A percentile compares a stretch with the other conserved stretches of the same genome.
Conservation (phyloP, 306 rosid species). For the Trichosanthes cucumerina region DNA sequence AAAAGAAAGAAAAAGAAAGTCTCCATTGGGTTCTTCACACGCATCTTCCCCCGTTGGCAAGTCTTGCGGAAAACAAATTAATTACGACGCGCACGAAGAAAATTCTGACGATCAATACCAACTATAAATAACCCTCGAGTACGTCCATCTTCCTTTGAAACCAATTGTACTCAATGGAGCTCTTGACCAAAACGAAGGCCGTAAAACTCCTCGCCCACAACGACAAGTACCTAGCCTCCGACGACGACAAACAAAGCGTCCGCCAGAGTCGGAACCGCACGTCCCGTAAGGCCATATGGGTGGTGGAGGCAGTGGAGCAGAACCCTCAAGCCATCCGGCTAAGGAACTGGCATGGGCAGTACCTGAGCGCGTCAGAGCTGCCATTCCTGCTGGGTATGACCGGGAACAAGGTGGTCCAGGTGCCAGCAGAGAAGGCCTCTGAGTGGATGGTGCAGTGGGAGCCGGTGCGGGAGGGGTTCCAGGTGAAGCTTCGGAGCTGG, state of each 20-base stretch:
- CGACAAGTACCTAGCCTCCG: constrained; percentile 58
- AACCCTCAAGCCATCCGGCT: constrained; percentile 33
- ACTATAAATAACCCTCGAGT: not conserved
- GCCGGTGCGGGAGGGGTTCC: constrained; percentile 65
- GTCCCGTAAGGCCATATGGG: constrained; percentile 42
- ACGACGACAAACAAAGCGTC: constrained; percentile 27
- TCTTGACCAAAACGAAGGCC: constrained; percentile 35
- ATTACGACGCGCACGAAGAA: too few species aligned
- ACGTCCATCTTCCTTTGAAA: not conserved
- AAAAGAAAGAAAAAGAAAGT: not conserved
- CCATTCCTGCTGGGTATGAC: constrained; percentile 55
- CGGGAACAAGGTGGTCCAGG: constrained; percentile 38
- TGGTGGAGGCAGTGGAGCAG: constrained; percentile 36
- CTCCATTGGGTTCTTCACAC: not conserved
- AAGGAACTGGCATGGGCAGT: constrained; percentile 48
- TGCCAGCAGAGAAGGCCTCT: constrained; percentile 3
- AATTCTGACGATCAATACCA: not conserved
- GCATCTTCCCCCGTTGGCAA: not conserved
- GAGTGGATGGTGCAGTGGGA: constrained; percentile 54
- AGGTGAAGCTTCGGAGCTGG: constrained; percentile 51
- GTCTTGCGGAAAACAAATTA: not conserved
- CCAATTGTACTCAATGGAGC: constrained; percentile 10
- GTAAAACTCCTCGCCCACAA: constrained; percentile 64
- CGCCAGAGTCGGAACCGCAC: constrained; percentile 51
- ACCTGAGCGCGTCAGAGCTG: constrained; percentile 42